These are phyloP conservation scores for Cynanchum wilfordii DNA, from an alignment of 257 asterid genomes.

Conservation along the genomic window DNA sequence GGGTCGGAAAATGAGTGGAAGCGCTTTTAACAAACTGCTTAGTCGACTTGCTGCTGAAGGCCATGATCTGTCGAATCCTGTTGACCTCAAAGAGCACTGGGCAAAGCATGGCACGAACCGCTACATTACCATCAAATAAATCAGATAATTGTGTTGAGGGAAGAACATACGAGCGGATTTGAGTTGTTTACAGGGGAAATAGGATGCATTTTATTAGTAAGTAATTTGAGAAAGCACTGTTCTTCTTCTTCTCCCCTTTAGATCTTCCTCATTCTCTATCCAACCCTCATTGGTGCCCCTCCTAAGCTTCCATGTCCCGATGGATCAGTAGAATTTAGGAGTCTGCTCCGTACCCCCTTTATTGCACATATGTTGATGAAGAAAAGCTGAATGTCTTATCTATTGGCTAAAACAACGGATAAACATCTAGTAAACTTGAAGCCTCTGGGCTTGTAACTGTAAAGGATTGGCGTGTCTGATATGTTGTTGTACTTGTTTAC, in stretches of 20 bases:
- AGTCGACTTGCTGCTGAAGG: constrained; percentile 89
- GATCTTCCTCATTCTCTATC: neutral
- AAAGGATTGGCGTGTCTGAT: constrained; percentile 24
- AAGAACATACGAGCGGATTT: neutral
- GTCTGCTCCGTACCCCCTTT: neutral
- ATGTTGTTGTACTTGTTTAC: constrained; percentile 12
- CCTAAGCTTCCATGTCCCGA: constrained; percentile 3
- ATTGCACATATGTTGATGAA: constrained; percentile 4
- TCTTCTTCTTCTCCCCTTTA: neutral
- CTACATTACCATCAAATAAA: constrained; percentile 87
- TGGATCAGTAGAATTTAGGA: neutral
- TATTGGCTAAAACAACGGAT: constrained; percentile 7
- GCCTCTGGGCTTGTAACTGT: constrained; percentile 16
- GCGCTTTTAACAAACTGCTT: constrained; percentile 85
- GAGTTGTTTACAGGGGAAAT: neutral
- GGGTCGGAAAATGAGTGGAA: constrained; percentile 96
- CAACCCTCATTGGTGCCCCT: neutral
- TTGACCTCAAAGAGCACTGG: constrained; percentile 90
- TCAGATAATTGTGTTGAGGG: neutral
- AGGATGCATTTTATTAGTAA: neutral
- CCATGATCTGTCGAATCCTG: constrained; percentile 72
- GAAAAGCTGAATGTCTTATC: constrained; percentile 7
- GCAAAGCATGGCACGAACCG: constrained; percentile 98
- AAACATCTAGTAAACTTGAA: constrained; percentile 1
- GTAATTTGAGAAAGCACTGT: constrained; percentile 1